Conservation (phyloP, 805 yeast genomes). For the Metschnikowia drakensbergensis region DNA sequence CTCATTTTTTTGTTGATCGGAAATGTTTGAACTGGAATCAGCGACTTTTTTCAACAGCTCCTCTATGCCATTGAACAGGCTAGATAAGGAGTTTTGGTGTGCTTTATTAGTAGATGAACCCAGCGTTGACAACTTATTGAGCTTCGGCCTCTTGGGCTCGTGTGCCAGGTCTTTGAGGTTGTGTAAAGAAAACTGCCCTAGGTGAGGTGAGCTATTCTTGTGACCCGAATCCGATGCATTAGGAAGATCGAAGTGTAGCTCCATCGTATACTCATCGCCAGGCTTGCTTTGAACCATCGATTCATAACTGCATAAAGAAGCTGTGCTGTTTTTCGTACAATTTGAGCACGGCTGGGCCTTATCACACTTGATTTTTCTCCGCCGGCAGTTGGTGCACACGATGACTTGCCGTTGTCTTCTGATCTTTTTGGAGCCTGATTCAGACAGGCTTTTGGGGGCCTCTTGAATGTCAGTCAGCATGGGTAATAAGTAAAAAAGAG, state of each 20-base stretch:
- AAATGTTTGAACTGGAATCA: neutral
- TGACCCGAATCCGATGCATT: neutral
- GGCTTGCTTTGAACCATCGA: conserved; percentile 5
- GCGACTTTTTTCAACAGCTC: neutral
- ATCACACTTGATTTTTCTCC: conserved; percentile 33
- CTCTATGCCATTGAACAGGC: conserved; percentile 1
- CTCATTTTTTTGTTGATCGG: conserved; percentile 11
- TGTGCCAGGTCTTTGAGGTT: neutral
- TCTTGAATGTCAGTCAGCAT: neutral
- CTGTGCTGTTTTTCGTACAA: conserved; percentile 21
- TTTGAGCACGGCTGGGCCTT: conserved; percentile 25
- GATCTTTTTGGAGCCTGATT: conserved; percentile 2
- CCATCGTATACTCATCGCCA: conserved; percentile 11
- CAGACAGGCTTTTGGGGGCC: neutral
- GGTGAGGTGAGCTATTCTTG: neutral
- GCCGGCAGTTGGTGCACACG: conserved; percentile 31
- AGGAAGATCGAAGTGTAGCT: conserved; percentile 9
- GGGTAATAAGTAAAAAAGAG: neutral
- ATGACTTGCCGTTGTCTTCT: conserved; percentile 23
- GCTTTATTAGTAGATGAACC: neutral
- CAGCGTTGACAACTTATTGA: neutral
- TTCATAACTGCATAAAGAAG: conserved; percentile 21
- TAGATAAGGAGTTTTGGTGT: neutral
- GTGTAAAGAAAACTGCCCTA: conserved; percentile 2
- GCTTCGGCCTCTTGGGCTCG: neutral